Evolutionary conservation across 345 rosid genomes (phyloP).

Genomic region (Tarenaya hassleriana): DNA sequence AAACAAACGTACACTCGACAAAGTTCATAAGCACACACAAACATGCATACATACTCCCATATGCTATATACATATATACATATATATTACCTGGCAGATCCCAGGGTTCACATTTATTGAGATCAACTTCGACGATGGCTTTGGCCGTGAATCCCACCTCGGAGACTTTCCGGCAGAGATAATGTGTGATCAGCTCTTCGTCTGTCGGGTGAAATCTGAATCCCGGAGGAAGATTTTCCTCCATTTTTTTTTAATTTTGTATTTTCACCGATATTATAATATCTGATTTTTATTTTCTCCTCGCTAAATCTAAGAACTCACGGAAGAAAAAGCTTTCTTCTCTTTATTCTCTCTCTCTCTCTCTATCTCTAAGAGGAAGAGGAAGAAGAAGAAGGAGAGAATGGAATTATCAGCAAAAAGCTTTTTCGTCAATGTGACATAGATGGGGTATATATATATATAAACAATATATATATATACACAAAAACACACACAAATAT

Average conservation of each 20-base stretch:
- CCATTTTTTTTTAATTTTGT: slow-evolving; percentile 33
- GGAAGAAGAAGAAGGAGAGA: not conserved
- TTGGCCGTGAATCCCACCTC: slow-evolving; percentile 59
- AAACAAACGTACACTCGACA: not conserved
- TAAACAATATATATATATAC: slow-evolving; percentile 12
- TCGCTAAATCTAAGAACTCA: slow-evolving; percentile 14
- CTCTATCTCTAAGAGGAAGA: slow-evolving; percentile 13
- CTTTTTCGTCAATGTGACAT: slow-evolving; percentile 27
- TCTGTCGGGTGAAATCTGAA: slow-evolving; percentile 98
- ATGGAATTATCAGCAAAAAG: slow-evolving; percentile 20
- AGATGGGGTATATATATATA: slow-evolving; percentile 23
- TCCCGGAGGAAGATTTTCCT: slow-evolving; percentile 91
- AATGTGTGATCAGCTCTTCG: slow-evolving; percentile 87
- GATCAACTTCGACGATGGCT: slow-evolving; percentile 91
- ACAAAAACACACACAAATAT: slow-evolving; percentile 4
- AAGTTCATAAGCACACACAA: no score
- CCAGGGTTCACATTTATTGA: slow-evolving; percentile 97
- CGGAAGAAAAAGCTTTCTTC: not conserved
- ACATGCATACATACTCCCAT: not conserved
- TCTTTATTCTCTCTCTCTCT: not conserved
- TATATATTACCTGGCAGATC: slow-evolving; percentile 75
- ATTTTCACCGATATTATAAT: not conserved
- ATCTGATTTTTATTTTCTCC: not conserved
- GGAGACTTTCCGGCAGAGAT: slow-evolving; percentile 60
- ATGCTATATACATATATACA: not conserved